Evolutionary conservation across 139 green algal species (phyloP).

Genomic region (Pleodorina starrii): DNA sequence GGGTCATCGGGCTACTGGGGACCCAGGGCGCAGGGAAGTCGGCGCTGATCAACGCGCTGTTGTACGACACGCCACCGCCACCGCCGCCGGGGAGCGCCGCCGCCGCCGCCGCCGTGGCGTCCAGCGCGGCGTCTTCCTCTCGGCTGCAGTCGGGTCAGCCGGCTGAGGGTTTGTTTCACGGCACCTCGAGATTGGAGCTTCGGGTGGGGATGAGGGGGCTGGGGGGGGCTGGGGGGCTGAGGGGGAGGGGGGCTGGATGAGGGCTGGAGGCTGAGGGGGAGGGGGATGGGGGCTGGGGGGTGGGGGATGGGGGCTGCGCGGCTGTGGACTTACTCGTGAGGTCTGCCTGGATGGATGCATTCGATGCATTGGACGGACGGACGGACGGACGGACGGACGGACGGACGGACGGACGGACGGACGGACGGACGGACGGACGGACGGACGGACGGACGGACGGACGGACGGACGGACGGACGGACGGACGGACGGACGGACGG

Average conservation of each 20-base stretch:
- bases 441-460: too few relatives aligned
- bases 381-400: not conserved
- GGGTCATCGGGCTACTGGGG: constrained; percentile 22
- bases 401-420: too few relatives aligned
- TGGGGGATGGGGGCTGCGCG: not conserved
- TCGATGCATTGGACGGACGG: not conserved
- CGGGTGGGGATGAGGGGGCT: not conserved
- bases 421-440: too few relatives aligned
- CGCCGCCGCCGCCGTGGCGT: not conserved
- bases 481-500: too few relatives aligned
- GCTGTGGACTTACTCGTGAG: not conserved
- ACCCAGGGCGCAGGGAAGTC: constrained; percentile 43
- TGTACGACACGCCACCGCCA: not conserved
- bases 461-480: too few relatives aligned
- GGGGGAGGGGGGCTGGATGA: not conserved
- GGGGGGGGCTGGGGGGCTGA: not conserved
- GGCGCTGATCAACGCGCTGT: constrained; percentile 17
- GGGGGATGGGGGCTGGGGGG: not conserved
- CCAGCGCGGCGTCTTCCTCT: not conserved
- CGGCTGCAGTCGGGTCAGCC: not conserved
- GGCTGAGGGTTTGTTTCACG: not conserved
- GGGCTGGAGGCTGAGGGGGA: not conserved
- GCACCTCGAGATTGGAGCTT: constrained; percentile 13
- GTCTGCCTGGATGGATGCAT: not conserved
- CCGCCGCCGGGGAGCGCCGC: too few relatives aligned